Percentiles rank a stretch among this genome's conserved stretches.
Evolutionary conservation across 306 rosid species (phyloP).

Genomic region (Alnus glutinosa): DNA sequence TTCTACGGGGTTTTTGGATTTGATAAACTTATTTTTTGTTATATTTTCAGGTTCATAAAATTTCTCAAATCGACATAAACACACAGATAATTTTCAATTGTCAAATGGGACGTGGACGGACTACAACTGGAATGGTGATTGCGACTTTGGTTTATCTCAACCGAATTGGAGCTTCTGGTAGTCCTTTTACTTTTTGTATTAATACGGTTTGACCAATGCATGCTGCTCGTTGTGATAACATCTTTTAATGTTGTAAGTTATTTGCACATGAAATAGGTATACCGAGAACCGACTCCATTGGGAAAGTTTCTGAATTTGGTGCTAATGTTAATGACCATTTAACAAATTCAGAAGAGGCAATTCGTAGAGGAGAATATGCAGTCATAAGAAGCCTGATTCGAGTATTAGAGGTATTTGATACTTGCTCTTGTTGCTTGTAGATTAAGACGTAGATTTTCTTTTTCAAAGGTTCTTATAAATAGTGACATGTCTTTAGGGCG

Average conservation of each 20-base stretch:
- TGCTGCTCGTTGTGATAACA: background rate
- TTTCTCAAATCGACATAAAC: constrained; percentile 71
- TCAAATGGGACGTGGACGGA: constrained; percentile 98
- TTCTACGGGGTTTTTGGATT: constrained; percentile 1
- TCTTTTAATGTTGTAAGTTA: constrained; percentile 14
- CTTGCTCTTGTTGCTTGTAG: constrained; percentile 21
- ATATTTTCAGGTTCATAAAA: constrained; percentile 72
- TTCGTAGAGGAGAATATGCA: constrained; percentile 86
- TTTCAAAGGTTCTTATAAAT: constrained; percentile 23
- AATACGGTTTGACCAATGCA: background rate
- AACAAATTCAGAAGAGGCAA: constrained; percentile 82
- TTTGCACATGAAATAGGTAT: constrained; percentile 55
- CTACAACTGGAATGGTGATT: constrained; percentile 95
- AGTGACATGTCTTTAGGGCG: constrained; percentile 61
- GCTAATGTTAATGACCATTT: constrained; percentile 53
- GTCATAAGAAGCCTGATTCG: constrained; percentile 91
- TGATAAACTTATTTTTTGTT: constrained; percentile 26
- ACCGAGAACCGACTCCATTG: constrained; percentile 76
- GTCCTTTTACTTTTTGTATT: constrained; percentile 24
- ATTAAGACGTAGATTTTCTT: constrained; percentile 9
- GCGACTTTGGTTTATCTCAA: constrained; percentile 85
- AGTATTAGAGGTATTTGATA: constrained; percentile 73
- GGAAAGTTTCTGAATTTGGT: constrained; percentile 60
- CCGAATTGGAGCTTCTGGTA: constrained; percentile 84
- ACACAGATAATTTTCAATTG: constrained; percentile 84